These are phyloP conservation scores for Thalassiosira profunda DNA, from an alignment of 108 stramenopile species.

Conservation along the genomic window DNA sequence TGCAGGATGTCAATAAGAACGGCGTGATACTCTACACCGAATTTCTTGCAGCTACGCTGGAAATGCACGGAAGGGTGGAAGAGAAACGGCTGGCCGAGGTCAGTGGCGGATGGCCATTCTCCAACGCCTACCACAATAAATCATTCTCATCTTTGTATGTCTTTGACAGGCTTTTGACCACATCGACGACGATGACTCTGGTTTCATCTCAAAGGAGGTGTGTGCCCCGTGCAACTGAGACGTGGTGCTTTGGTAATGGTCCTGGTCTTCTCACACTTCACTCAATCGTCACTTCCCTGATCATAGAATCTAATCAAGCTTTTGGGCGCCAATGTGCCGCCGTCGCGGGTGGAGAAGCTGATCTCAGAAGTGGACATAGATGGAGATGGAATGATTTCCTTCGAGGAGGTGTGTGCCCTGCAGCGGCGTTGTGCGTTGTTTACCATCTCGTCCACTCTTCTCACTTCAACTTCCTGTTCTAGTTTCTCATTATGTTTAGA, in stretches of 20 bases:
- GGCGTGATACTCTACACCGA: slow-evolving; percentile 88
- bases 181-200: slow-evolving; percentile 89
- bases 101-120: neutral
- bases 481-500: slow-evolving; percentile 34
- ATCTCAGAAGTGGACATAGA: slow-evolving; percentile 92
- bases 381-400: slow-evolving; percentile 84
- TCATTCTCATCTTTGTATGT: slow-evolving; percentile 4
- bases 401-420: too few relatives aligned
- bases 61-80: slow-evolving; percentile 73
- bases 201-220: slow-evolving; percentile 76
- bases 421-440: too few relatives aligned
- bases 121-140: slow-evolving; percentile 3
- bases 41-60: slow-evolving; percentile 93
- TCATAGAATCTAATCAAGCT: slow-evolving; percentile 60
- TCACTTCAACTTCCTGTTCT: too few relatives aligned
- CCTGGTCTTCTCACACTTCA: neutral
- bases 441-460: too few relatives aligned
- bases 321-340: slow-evolving; percentile 67
- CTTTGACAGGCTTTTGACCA: slow-evolving; percentile 82
- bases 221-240: neutral
- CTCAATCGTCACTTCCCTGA: neutral
- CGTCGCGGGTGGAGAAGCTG: slow-evolving; percentile 73
- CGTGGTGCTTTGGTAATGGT: neutral
- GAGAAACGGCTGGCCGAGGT: slow-evolving; percentile 86
- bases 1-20: slow-evolving; percentile 76